Conservation (phyloP, 2,329 filamentous ascomycete genomes). For the Fusarium azukiicola region DNA sequence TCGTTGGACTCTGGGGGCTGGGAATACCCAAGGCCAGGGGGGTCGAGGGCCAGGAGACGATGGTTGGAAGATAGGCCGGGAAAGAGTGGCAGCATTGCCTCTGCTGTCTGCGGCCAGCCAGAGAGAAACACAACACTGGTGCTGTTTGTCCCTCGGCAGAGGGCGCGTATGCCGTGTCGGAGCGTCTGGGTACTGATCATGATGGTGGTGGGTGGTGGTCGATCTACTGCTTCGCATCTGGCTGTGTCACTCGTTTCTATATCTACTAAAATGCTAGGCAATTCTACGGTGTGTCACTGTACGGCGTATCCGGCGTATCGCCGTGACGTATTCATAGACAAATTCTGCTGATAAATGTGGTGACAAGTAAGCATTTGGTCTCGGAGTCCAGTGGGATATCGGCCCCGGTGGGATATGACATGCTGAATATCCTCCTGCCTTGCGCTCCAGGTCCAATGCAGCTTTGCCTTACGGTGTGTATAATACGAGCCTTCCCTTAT, state of each 20-base stretch:
- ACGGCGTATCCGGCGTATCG: neutral
- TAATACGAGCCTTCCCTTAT: neutral
- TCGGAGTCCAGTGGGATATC: neutral
- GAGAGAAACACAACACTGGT: neutral
- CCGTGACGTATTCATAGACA: neutral
- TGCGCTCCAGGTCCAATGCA: too few species aligned
- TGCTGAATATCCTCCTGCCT: too few species aligned
- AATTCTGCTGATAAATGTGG: neutral
- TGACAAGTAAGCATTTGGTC: neutral
- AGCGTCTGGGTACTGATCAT: neutral
- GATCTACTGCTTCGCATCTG: neutral
- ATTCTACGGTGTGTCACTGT: neutral
- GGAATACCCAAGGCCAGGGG: neutral
- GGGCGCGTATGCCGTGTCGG: neutral
- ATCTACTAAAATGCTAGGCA: neutral
- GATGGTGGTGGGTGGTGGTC: neutral
- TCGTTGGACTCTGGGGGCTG: neutral
- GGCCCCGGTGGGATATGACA: neutral
- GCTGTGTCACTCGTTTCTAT: neutral
- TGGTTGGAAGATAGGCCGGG: neutral
- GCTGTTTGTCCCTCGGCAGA: neutral
- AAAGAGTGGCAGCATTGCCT: neutral
- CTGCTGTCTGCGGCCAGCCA: neutral
- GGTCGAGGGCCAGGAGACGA: neutral
- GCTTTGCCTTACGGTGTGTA: neutral